Conservation (phyloP, 345 rosid species). For the Raphanus raphanistrum region DNA sequence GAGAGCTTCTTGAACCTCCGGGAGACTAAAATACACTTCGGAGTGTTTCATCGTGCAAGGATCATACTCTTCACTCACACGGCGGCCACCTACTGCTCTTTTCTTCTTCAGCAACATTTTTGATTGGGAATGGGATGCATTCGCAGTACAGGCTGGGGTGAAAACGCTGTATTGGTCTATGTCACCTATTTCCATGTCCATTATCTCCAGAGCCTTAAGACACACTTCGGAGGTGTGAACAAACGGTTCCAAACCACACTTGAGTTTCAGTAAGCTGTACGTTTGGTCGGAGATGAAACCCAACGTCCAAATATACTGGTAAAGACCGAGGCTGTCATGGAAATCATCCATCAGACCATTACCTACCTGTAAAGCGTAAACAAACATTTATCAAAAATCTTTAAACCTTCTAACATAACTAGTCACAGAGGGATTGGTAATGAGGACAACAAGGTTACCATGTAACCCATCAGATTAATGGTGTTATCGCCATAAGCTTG, state of each 20-base stretch:
- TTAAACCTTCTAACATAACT: background rate
- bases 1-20: conserved; percentile 79
- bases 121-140: conserved; percentile 59
- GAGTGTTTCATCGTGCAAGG: conserved; percentile 92
- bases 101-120: conserved; percentile 52
- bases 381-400: conserved; percentile 12
- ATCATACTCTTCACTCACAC: conserved; percentile 70
- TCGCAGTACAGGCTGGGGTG: conserved; percentile 69
- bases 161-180: conserved; percentile 89
- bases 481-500: conserved; percentile 37
- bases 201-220: conserved; percentile 49
- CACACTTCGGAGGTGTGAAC: conserved; percentile 67
- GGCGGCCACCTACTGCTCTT: conserved; percentile 58
- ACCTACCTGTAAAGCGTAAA: conserved; percentile 65
- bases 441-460: conserved; percentile 52
- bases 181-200: conserved; percentile 65
- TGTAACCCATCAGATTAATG: conserved; percentile 85
- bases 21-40: conserved; percentile 67
- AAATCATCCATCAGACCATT: conserved; percentile 88
- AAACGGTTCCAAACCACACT: conserved; percentile 73
- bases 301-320: conserved; percentile 78
- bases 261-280: conserved; percentile 57
- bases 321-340: conserved; percentile 75
- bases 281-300: conserved; percentile 92
- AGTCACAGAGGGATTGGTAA: background rate